A percentile compares a stretch with the other conserved stretches of the same genome.
phyloP scores from a whole-genome alignment of 306 rosid species.

The Vigna angularis region DNA sequence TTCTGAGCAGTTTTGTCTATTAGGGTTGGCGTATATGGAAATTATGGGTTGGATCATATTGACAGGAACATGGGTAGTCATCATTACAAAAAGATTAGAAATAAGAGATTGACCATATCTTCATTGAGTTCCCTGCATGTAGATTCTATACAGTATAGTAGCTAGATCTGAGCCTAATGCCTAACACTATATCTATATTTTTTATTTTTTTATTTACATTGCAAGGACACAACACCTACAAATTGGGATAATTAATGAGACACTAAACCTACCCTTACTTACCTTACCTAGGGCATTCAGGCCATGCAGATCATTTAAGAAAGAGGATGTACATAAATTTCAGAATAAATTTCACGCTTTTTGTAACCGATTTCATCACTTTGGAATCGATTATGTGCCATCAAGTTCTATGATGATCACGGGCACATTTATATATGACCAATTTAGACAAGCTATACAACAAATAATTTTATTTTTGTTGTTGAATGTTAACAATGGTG shows the following conservation, averaged over 20 bases:
- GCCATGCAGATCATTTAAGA: too few relatives aligned
- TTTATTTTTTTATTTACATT: too few relatives aligned
- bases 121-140: conserved; percentile 5
- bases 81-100: conserved; percentile 23
- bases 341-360: too few relatives aligned
- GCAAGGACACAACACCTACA: too few relatives aligned
- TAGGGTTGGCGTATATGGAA: background rate
- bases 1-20: background rate
- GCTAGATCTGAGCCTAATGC: too few relatives aligned
- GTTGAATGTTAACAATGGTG: conserved; percentile 13
- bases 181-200: too few relatives aligned
- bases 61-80: conserved; percentile 27
- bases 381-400: background rate
- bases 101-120: conserved; percentile 11
- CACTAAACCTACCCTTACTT: too few relatives aligned
- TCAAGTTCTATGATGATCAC: conserved; percentile 52
- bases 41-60: background rate
- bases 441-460: conserved; percentile 61
- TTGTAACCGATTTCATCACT: too few relatives aligned
- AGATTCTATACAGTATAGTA: too few relatives aligned
- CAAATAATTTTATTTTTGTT: background rate
- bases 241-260: too few relatives aligned
- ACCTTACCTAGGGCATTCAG: too few relatives aligned
- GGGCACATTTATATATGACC: conserved; percentile 73
- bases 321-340: too few relatives aligned